A percentile compares a stretch with the other conserved stretches of the same genome.
These are phyloP conservation scores for Thelephora terrestris DNA, from an alignment of 1,284 basidiomycete genomes.

Conservation along the genomic window DNA sequence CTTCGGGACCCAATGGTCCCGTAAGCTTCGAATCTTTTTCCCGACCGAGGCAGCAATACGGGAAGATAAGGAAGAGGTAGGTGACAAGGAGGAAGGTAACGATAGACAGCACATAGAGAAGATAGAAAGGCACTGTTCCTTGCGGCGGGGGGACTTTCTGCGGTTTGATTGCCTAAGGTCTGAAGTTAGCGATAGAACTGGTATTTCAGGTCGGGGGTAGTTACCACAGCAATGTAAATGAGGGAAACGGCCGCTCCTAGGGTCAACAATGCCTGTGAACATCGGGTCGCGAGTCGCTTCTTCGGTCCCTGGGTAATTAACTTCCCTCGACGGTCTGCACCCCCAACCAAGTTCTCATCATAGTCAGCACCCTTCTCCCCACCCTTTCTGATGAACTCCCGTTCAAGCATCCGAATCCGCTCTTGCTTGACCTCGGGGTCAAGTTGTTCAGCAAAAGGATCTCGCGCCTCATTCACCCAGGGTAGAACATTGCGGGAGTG, in stretches of 20 bases:
- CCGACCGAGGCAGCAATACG: conserved; percentile 36
- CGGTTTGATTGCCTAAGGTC: conserved; percentile 45
- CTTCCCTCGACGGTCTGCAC: conserved; percentile 43
- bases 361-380: conserved; percentile 30
- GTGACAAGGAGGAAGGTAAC: conserved; percentile 40
- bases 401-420: conserved; percentile 57
- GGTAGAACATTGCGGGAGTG: conserved; percentile 29
- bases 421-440: conserved; percentile 50
- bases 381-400: conserved; percentile 39
- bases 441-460: conserved; percentile 27
- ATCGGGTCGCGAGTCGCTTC: conserved; percentile 40
- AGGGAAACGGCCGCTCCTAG: conserved; percentile 41
- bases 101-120: conserved; percentile 48
- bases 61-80: conserved; percentile 48
- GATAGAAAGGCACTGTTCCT: conserved; percentile 41
- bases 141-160: conserved; percentile 43
- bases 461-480: conserved; percentile 36
- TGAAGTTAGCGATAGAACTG: neutral
- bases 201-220: conserved; percentile 16
- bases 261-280: conserved; percentile 40
- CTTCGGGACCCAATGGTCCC: conserved; percentile 23
- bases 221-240: conserved; percentile 54
- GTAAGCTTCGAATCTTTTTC: conserved; percentile 16
- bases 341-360: conserved; percentile 40
- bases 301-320: conserved; percentile 53